A percentile compares a stretch with the other conserved stretches of the same genome.
Evolutionary conservation across 1,284 basidiomycete species (phyloP).

Genomic region (Boletus mariae): DNA sequence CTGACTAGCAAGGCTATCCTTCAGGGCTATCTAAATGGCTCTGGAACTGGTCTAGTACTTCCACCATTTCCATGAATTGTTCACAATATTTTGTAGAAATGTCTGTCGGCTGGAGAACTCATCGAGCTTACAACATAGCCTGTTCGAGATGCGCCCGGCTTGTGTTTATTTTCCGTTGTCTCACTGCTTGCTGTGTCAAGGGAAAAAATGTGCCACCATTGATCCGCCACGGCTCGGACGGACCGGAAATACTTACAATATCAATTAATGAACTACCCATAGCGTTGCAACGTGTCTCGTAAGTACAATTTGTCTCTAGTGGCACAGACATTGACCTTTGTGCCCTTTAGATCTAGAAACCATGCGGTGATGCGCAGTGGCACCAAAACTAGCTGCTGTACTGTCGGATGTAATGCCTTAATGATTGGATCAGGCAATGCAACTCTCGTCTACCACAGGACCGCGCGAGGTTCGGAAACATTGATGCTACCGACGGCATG

Average conservation of each 20-base stretch:
- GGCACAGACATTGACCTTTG: background rate
- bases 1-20: too few species aligned
- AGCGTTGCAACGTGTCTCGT: background rate
- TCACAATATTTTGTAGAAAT: too few species aligned
- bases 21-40: too few species aligned
- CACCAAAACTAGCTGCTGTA: background rate
- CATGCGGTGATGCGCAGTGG: background rate
- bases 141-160: background rate
- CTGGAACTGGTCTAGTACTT: too few species aligned
- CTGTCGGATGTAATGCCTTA: background rate
- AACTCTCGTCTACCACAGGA: background rate
- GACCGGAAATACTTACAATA: background rate
- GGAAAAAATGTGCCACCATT: background rate
- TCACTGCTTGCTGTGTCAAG: background rate
- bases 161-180: background rate
- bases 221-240: background rate
- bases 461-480: background rate
- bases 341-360: background rate
- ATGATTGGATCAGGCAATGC: background rate
- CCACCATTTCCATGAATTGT: too few species aligned
- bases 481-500: background rate
- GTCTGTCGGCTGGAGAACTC: too few species aligned
- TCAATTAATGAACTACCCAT: background rate
- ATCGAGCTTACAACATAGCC: background rate
- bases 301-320: background rate